Evolutionary conservation across 1,284 basidiomycete genomes (phyloP), one percentile per base, ranked within the genome.

Genomic region (Heimioporus retisporus): DNA sequence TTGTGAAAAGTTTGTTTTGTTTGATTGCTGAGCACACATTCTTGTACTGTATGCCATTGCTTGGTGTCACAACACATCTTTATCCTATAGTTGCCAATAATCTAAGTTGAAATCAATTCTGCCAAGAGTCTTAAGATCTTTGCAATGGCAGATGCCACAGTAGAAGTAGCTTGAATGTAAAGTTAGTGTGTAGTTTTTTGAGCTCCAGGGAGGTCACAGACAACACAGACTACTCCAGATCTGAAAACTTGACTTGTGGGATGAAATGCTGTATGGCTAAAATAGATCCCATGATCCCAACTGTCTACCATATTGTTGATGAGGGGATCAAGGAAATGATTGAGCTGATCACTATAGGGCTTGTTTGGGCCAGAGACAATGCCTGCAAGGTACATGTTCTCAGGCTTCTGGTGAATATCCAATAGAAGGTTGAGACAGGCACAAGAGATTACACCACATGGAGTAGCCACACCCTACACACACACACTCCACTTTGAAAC

Each of bases 351-450:
- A 6, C 51, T 16, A 28, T 7, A 25, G 4, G 51, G 25, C 18
- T 54, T 25, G 31, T 54, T 28, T 4, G 25, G 51, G 51, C 51
- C 51, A 28, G 25, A 25, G 6, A 54, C 25, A 16, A 54, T 54
- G 4, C 51, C 51, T 54, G 51, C n/a, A 54, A 54, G 51, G 23
- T 54, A 54, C 51, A 54, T 54, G 25, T 54, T 54, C 51, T 54
- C 25, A 15, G 51, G 51, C 25, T 54, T 54, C 25, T 54, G 31
- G 25, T 15, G 14, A 54, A 54, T 54, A 28, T 54, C 51, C 51
- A 54, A 28, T 1, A 14, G 51, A 28, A 54, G 51, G 25, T 54
- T 54, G 19, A 78, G 67, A 25, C 69, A 70, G 21, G 60, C 60
- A 55, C 59, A 69, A 6, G 59, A 64, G 14, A 70, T 64, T 6